Percentiles rank a stretch among this genome's conserved stretches.
phyloP scores from a whole-genome alignment of 306 rosid species.

The Citrullus mucosospermus region DNA sequence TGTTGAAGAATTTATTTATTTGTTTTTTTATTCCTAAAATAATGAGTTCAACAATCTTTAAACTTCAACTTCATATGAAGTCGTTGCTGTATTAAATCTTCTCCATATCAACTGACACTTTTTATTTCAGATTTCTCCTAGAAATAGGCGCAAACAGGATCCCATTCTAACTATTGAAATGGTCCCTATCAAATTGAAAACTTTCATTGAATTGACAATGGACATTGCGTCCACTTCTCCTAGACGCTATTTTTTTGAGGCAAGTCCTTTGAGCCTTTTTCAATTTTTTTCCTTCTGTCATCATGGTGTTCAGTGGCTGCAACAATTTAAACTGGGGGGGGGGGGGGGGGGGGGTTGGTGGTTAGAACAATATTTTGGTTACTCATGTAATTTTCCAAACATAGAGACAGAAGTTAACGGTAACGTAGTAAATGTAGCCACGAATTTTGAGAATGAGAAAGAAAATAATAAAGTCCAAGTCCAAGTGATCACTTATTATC shows the following conservation, averaged over 20 bases:
- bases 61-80: background rate
- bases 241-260: constrained; percentile 92
- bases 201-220: constrained; percentile 66
- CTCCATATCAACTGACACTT: background rate
- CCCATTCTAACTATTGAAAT: constrained; percentile 2
- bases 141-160: constrained; percentile 26
- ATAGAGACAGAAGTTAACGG: background rate
- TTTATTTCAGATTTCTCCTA: constrained; percentile 49
- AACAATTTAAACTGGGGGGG: too few relatives aligned
- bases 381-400: background rate
- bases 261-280: constrained; percentile 34
- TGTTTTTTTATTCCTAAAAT: background rate
- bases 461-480: background rate
- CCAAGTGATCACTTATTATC: background rate
- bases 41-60: background rate
- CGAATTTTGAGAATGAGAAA: background rate
- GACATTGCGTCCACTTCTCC: constrained; percentile 92
- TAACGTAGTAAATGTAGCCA: background rate
- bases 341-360: too few relatives aligned
- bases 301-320: background rate
- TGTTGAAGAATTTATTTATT: background rate
- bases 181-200: constrained; percentile 47
- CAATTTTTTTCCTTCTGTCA: background rate
- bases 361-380: background rate
- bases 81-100: background rate